Evolutionary conservation across 2,329 filamentous ascomycete genomes (phyloP), one percentile per base, ranked within the genome.

Genomic region (Calonectria fujianensis): DNA sequence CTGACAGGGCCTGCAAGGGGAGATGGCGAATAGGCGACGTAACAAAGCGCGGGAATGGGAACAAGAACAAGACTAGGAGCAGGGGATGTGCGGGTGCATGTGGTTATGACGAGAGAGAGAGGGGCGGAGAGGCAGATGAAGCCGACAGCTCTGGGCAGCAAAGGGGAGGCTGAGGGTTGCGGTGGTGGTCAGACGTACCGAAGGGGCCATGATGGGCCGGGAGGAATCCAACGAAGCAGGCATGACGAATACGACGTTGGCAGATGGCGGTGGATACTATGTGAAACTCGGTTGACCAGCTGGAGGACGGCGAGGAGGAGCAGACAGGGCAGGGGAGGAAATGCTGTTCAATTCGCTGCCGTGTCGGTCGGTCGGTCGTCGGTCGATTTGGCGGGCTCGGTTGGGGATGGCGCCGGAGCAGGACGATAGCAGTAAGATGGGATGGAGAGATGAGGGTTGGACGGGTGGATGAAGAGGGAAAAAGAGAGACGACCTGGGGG

Each of bases 121-220:
- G 51, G 61, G 61, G 61, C 35, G 24, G 24, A 41, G 37, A 63
- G 13, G 35, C 39, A 63, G 57, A 39, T 63, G 57, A 63, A 29
- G 57, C 57, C 37, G 13, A 39, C 13, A 29, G 24, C n/a, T 41
- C 24, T 41, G 57, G 24, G 37, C 35, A 32, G 37, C 32, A 50
- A 6, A 57, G 24, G 48, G 35, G 65, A 73, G 48, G 57, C 37
- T 31, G 37, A 63, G 37, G 61, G 63, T 37, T 39, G 66, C 74
- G 76, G 64, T 73, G 37, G 63, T 69, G 63, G 67, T 59, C 45
- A 75, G 75, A 90, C 90, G 70, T 90, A 92, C 90, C 81, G 90
- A 92, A 63, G 90, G 88, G 74, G 90, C 90, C 90, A 92, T 91
- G 83, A 92, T 92, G 80, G 90, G 90, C 82, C 90, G 90, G 69